Evolutionary conservation across 2,329 filamentous ascomycete species (phyloP).

Genomic region (Penicillium janthinellum): DNA sequence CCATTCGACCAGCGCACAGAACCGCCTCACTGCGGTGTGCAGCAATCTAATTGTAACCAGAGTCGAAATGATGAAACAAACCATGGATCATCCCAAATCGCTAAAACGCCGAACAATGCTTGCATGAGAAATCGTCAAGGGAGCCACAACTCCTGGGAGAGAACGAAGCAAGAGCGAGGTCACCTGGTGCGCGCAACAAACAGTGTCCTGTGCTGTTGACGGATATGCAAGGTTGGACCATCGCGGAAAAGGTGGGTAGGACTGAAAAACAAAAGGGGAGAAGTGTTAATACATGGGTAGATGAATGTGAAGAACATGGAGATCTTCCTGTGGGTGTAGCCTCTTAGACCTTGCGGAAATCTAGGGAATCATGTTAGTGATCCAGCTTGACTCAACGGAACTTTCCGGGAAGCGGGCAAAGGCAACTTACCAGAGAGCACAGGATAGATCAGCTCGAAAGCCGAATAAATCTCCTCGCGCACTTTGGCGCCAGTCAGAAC

Average conservation of each 20-base stretch:
- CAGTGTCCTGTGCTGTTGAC: not conserved
- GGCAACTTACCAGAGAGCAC: conserved; percentile 75
- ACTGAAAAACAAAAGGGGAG: conserved; percentile 22
- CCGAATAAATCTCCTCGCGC: conserved; percentile 95
- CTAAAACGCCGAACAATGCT: conserved; percentile 51
- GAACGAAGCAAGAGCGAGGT: not conserved
- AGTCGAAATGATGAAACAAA: conserved; percentile 28
- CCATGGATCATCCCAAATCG: conserved; percentile 38
- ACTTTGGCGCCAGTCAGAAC: conserved; percentile 97
- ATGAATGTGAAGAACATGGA: conserved; percentile 21
- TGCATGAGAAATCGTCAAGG: conserved; percentile 43
- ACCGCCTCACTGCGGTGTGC: conserved; percentile 44
- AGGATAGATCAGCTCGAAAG: conserved; percentile 96
- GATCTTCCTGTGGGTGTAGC: conserved; percentile 20
- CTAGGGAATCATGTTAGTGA: conserved; percentile 36
- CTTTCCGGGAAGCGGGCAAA: not conserved
- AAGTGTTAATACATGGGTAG: conserved; percentile 33
- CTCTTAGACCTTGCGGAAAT: conserved; percentile 64
- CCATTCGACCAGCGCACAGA: conserved; percentile 47
- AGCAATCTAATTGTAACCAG: conserved; percentile 44
- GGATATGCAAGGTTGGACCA: not conserved
- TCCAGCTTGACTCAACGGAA: conserved; percentile 24
- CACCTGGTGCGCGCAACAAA: conserved; percentile 8
- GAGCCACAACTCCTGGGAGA: conserved; percentile 6
- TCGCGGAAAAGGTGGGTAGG: conserved; percentile 12